Evolutionary conservation across 768 basidiomycete genomes (phyloP).

Genomic region (Lactifluus echinatus): DNA sequence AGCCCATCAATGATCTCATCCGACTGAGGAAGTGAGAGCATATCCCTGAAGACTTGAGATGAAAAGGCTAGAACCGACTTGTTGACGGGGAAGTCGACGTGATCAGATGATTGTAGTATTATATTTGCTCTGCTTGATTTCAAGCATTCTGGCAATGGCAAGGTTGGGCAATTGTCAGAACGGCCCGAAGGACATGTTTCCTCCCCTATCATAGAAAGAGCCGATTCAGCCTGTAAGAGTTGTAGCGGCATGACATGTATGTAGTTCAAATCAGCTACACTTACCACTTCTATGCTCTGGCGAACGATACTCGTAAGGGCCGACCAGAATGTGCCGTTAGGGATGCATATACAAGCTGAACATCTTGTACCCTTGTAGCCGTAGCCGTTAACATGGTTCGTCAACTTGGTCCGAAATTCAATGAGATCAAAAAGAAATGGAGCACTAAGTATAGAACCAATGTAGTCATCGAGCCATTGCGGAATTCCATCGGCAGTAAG

Average conservation of each 20-base stretch:
- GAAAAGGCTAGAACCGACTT: conserved; percentile 26
- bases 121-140: not conserved
- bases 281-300: not conserved
- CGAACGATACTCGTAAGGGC: not conserved
- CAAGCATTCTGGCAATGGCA: not conserved
- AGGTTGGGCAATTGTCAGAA: no score
- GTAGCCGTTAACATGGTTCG: accelerated
- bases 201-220: not conserved
- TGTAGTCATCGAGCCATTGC: conserved; percentile 3
- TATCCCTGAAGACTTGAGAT: conserved; percentile 27
- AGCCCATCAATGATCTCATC: conserved; percentile 4
- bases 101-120: conserved; percentile 5
- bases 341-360: not conserved
- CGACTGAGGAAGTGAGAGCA: conserved; percentile 24
- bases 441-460: not conserved
- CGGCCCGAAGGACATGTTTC: not conserved
- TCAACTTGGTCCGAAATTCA: not conserved
- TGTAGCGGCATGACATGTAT: not conserved
- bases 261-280: not conserved
- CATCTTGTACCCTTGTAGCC: no score
- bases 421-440: not conserved
- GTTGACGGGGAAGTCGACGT: conserved; percentile 23
- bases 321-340: not conserved
- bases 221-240: not conserved
- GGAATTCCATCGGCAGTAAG: not conserved